Conservation (phyloP, 371 early-diverging fungal genomes). For the Apophysomyces ossiformis region DNA sequence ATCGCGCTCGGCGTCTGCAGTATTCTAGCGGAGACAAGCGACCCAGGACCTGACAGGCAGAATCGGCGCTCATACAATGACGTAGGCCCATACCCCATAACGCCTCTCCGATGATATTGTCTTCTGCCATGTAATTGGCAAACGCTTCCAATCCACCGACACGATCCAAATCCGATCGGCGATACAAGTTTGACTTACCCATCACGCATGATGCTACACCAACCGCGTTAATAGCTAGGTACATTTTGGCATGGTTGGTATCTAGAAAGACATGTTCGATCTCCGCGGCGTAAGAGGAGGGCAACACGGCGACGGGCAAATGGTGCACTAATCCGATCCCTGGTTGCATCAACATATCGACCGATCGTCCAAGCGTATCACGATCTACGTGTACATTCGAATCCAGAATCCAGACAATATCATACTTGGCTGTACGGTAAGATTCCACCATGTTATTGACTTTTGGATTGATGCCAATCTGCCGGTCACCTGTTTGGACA, state of each 20-base stretch:
- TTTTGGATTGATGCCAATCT: conserved; percentile 90
- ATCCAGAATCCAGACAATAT: conserved; percentile 94
- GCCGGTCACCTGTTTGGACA: conserved; percentile 57
- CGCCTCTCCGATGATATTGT: conserved; percentile 90
- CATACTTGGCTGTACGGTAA: conserved; percentile 79
- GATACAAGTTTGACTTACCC: conserved; percentile 93
- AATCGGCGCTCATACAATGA: conserved; percentile 86
- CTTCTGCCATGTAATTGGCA: conserved; percentile 92
- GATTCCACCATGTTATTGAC: conserved; percentile 91
- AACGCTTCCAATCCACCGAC: conserved; percentile 85
- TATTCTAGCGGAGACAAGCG: conserved; percentile 74
- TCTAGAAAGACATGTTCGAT: conserved; percentile 87
- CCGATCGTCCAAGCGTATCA: conserved; percentile 79
- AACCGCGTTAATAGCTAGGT: conserved; percentile 86
- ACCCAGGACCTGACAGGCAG: conserved; percentile 86
- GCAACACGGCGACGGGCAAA: conserved; percentile 77
- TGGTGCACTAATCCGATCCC: conserved; percentile 94
- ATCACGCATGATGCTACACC: conserved; percentile 87
- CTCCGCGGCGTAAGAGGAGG: conserved; percentile 77
- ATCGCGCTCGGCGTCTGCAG: conserved; percentile 82
- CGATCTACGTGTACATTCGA: conserved; percentile 84
- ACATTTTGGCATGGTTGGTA: conserved; percentile 94
- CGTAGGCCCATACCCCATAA: conserved; percentile 80
- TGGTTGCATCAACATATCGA: conserved; percentile 70
- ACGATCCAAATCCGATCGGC: conserved; percentile 80